Conservation (phyloP, 495 filamentous ascomycete species). For the Aspergillus cavernicola region DNA sequence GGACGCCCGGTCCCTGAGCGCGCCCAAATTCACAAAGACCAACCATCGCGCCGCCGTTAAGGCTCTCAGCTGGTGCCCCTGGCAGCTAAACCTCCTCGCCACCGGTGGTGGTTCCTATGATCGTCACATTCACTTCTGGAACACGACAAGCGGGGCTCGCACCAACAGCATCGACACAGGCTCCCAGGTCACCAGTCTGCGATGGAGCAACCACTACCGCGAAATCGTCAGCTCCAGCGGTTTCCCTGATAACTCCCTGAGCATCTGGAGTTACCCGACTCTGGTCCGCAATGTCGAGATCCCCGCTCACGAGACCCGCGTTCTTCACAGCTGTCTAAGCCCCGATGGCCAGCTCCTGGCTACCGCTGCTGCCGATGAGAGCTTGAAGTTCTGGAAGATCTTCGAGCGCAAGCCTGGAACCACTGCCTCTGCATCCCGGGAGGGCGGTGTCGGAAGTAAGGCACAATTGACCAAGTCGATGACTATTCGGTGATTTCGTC, state of each 20-base stretch:
- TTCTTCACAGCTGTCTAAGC: slow-evolving; percentile 90
- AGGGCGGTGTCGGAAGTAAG: slow-evolving; percentile 56
- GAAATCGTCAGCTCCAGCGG: slow-evolving; percentile 97
- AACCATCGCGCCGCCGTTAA: slow-evolving; percentile 99
- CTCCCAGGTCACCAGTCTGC: slow-evolving; percentile 89
- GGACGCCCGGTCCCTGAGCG: slow-evolving; percentile 88
- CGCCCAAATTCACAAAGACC: slow-evolving; percentile 98
- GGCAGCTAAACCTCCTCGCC: slow-evolving; percentile 94
- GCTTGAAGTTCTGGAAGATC: slow-evolving; percentile 99
- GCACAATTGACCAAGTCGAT: slow-evolving; percentile 87
- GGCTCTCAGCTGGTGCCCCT: slow-evolving; percentile 97
- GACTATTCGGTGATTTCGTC: slow-evolving; percentile 78
- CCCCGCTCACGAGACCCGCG: slow-evolving; percentile 95
- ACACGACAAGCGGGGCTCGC: slow-evolving; percentile 91
- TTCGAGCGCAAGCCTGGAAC: slow-evolving; percentile 94
- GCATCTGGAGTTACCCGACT: slow-evolving; percentile 98
- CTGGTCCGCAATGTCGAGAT: slow-evolving; percentile 97
- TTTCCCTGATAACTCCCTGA: slow-evolving; percentile 97
- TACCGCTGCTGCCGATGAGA: slow-evolving; percentile 93
- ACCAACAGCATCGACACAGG: slow-evolving; percentile 99
- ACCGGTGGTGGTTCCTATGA: slow-evolving; percentile 96
- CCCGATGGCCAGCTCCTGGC: slow-evolving; percentile 97
- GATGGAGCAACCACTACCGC: slow-evolving; percentile 94
- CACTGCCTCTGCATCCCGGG: slow-evolving; percentile 50
- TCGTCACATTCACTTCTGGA: slow-evolving; percentile 99